Percentiles rank a stretch among this genome's conserved stretches.
Evolutionary conservation across 2,329 filamentous ascomycete species (phyloP).

Genomic region (Fusarium subtropicale): DNA sequence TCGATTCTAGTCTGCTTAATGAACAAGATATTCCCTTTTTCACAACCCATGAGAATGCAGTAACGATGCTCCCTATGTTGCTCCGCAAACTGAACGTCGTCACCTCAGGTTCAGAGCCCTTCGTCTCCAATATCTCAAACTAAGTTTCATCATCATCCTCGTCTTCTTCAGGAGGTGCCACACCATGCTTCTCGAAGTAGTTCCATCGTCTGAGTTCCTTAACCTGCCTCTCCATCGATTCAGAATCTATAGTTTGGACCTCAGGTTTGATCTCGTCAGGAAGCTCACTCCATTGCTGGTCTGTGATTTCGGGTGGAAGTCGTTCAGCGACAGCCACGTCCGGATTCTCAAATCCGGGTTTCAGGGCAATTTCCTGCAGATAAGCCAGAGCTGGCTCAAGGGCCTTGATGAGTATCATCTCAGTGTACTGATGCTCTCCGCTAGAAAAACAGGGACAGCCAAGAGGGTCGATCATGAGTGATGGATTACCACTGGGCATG

Average conservation of each 20-base stretch:
- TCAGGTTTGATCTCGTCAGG: conserved; percentile 49
- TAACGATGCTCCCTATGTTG: not conserved
- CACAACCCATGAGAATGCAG: not conserved
- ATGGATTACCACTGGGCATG: conserved; percentile 61
- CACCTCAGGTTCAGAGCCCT: not conserved
- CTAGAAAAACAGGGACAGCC: conserved; percentile 78
- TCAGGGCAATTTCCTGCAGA: conserved; percentile 66
- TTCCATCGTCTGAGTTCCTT: conserved; percentile 46
- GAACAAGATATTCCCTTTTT: conserved; percentile 27
- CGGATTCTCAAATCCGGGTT: conserved; percentile 56
- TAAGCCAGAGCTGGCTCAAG: conserved; percentile 68
- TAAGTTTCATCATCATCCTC: conserved; percentile 43
- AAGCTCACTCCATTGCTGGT: conserved; percentile 50
- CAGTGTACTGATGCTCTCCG: conserved; percentile 68
- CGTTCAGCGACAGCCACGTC: conserved; percentile 49
- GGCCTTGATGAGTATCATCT: conserved; percentile 70
- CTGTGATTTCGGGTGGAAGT: conserved; percentile 36
- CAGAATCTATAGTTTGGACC: conserved; percentile 35
- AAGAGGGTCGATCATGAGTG: conserved; percentile 56
- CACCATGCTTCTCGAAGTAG: conserved; percentile 46
- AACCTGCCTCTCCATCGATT: conserved; percentile 41
- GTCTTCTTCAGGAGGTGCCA: conserved; percentile 33
- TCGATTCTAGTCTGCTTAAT: conserved; percentile 36
- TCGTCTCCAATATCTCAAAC: conserved; percentile 18
- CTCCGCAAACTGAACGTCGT: not conserved